A percentile compares a stretch with the other conserved stretches of the same genome.
Conservation (phyloP, 1,139 yeast genomes). For the Waltiozyma sp. region DNA sequence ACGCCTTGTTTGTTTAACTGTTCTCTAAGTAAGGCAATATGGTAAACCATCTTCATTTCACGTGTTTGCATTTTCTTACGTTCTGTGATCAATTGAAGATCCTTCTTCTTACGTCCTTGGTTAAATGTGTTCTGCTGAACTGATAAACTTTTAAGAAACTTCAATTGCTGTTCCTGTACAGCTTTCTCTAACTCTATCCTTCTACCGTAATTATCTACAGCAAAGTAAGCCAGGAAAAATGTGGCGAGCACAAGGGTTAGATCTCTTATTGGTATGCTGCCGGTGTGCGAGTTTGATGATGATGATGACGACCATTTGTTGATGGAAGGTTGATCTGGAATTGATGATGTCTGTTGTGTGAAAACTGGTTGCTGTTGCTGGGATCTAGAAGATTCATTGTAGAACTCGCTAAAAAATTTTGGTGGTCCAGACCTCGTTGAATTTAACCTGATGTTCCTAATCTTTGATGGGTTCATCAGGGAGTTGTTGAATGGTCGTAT, state of each 20-base stretch:
- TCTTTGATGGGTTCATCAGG: neutral
- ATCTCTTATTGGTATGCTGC: constrained; percentile 13
- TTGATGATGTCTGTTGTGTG: constrained; percentile 81
- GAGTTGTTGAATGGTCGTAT: neutral
- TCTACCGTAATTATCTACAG: constrained; percentile 39
- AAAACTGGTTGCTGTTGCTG: constrained; percentile 61
- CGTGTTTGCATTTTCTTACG: constrained; percentile 38
- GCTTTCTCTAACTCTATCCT: constrained; percentile 32
- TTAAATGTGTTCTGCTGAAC: constrained; percentile 30
- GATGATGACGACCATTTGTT: neutral
- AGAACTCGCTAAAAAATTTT: constrained; percentile 55
- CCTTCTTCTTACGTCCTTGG: constrained; percentile 35
- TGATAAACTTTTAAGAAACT: constrained; percentile 33
- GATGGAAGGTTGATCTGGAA: constrained; percentile 62
- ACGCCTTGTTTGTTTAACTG: constrained; percentile 43
- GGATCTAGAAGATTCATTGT: constrained; percentile 61
- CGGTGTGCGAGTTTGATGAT: no score
- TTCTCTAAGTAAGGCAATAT: constrained; percentile 49
- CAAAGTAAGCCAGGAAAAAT: constrained; percentile 29
- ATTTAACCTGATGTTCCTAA: constrained; percentile 49
- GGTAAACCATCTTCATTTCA: constrained; percentile 50
- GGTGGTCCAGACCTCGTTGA: constrained; percentile 72
- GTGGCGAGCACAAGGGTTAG: constrained; percentile 19
- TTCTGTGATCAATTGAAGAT: constrained; percentile 36
- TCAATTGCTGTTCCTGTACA: constrained; percentile 29